Evolutionary conservation across 345 rosid genomes (phyloP).

Genomic region (Salix koriyanagi): DNA sequence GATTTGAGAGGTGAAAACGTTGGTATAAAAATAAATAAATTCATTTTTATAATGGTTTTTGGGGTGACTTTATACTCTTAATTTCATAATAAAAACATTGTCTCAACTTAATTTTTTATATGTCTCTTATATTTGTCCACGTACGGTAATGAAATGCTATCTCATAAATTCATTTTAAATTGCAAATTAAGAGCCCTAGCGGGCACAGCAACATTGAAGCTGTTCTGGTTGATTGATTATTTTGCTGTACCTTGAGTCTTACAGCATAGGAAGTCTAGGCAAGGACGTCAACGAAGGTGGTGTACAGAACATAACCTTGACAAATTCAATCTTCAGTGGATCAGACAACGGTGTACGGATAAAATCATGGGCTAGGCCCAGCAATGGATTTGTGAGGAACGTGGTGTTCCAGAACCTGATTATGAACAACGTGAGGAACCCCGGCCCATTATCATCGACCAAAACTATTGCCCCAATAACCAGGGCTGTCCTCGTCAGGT

Average conservation of each 20-base stretch:
- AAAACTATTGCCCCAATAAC: conserved; percentile 15
- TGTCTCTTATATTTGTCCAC: too few relatives aligned
- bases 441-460: conserved; percentile 19
- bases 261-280: conserved; percentile 48
- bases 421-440: conserved; percentile 35
- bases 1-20: too few relatives aligned
- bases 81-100: too few relatives aligned
- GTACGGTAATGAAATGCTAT: too few relatives aligned
- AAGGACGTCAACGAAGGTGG: conserved; percentile 30
- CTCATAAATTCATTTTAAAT: too few relatives aligned
- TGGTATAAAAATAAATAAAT: too few relatives aligned
- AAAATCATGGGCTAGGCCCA: conserved; percentile 45
- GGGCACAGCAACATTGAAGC: neutral
- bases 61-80: too few relatives aligned
- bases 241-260: neutral
- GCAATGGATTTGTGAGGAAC: conserved; percentile 27
- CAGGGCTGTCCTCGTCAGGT: conserved; percentile 12
- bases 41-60: too few relatives aligned
- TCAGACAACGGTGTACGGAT: conserved; percentile 49
- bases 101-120: too few relatives aligned
- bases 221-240: neutral
- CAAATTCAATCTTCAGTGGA: conserved; percentile 26
- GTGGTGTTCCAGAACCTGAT: conserved; percentile 27
- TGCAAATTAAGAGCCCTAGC: too few relatives aligned
- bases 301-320: conserved; percentile 37